Percentiles rank a stretch among this genome's conserved stretches.
Conservation (phyloP, 139 green algal species). For the Microglena sp. region DNA sequence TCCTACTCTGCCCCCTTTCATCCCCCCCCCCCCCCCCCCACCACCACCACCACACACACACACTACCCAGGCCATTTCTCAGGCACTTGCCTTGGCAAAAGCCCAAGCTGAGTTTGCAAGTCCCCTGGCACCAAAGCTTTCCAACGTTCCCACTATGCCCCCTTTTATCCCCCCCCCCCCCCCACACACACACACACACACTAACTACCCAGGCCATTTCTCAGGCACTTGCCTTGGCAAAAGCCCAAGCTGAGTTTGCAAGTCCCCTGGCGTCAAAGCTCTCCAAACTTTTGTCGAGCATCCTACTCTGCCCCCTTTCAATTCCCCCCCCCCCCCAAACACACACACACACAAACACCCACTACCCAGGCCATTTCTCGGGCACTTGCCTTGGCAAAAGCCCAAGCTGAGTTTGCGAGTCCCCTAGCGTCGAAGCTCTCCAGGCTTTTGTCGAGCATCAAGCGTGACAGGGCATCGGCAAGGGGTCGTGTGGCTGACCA, state of each 20-base stretch:
- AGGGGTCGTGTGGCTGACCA: no score
- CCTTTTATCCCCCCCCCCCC: no score
- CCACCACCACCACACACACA: neutral
- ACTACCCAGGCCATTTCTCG: neutral
- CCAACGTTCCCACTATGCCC: no score
- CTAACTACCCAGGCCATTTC: neutral
- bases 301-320: no score
- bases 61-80: neutral
- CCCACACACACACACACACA: neutral
- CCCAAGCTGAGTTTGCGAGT: constrained; percentile 48
- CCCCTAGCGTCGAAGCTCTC: constrained; percentile 40
- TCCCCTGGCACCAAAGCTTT: constrained; percentile 32
- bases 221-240: constrained; percentile 19
- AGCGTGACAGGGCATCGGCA: constrained; percentile 25
- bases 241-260: constrained; percentile 39
- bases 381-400: constrained; percentile 36
- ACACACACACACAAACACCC: neutral
- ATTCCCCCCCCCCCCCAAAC: no score
- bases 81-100: constrained; percentile 19
- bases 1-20: no score
- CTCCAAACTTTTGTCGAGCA: constrained; percentile 21
- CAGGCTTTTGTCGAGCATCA: constrained; percentile 24
- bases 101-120: constrained; percentile 43
- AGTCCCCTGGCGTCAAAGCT: constrained; percentile 37
- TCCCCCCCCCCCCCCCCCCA: no score